phyloP scores from a whole-genome alignment of 2,329 filamentous ascomycete genomes.

The Talaromyces sp. region DNA sequence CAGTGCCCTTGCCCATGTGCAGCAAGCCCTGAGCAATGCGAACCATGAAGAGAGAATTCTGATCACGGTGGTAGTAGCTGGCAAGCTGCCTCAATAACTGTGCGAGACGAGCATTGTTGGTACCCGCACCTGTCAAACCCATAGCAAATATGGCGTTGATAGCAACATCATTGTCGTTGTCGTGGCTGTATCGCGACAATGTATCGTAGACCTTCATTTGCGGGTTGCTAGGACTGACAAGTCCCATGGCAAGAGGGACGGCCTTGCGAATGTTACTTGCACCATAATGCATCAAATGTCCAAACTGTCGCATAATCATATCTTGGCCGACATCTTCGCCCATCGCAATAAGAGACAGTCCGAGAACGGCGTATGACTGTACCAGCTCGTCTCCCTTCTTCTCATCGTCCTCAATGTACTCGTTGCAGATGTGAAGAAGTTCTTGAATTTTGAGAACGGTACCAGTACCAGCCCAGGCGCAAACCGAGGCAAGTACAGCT shows the following conservation, averaged over 20 bases:
- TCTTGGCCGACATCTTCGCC: slow-evolving; percentile 97
- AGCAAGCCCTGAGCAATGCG: slow-evolving; percentile 94
- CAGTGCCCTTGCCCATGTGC: slow-evolving; percentile 98
- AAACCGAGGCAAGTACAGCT: slow-evolving; percentile 88
- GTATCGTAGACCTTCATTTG: slow-evolving; percentile 99
- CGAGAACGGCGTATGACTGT: slow-evolving; percentile 92
- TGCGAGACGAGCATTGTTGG: slow-evolving; percentile 94
- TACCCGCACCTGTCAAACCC: slow-evolving; percentile 93
- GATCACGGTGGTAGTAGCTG: slow-evolving; percentile 96
- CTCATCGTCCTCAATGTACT: slow-evolving; percentile 89
- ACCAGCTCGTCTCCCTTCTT: slow-evolving; percentile 94
- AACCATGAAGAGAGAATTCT: slow-evolving; percentile 97
- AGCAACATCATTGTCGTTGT: slow-evolving; percentile 96
- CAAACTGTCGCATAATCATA: slow-evolving; percentile 96
- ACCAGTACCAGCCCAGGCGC: slow-evolving; percentile 95
- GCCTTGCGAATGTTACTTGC: slow-evolving; percentile 95
- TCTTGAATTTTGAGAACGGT: slow-evolving; percentile 97
- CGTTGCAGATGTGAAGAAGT: slow-evolving; percentile 94
- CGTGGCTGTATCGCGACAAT: slow-evolving; percentile 92
- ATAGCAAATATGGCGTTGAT: slow-evolving; percentile 99
- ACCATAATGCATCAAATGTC: slow-evolving; percentile 98
- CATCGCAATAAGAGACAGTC: slow-evolving; percentile 92
- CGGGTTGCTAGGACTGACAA: slow-evolving; percentile 94
- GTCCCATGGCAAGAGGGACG: slow-evolving; percentile 91
- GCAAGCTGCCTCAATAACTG: slow-evolving; percentile 91